Evolutionary conservation across 768 basidiomycete genomes (phyloP).

Genomic region (Phlebiopsis flavidoalba): DNA sequence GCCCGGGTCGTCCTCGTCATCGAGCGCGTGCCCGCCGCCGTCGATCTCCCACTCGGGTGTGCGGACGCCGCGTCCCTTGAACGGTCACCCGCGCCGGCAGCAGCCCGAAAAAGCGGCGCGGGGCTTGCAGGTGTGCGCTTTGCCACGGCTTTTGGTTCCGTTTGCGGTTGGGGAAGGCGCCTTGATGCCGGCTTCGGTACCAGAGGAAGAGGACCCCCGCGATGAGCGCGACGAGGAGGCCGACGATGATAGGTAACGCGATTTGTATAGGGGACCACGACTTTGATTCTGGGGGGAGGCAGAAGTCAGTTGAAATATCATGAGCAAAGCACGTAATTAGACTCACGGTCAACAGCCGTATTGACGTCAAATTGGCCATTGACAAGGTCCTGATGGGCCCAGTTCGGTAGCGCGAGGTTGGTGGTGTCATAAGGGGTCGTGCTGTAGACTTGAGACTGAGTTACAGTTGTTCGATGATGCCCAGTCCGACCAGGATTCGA

Average conservation of each 20-base stretch:
- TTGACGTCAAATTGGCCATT: slow-evolving; percentile 9
- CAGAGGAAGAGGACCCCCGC: slow-evolving; percentile 21
- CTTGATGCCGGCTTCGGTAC: slow-evolving; percentile 14
- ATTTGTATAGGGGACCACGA: slow-evolving; percentile 27
- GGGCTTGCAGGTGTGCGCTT: slow-evolving; percentile 10
- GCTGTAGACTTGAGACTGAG: not conserved
- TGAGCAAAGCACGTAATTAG: not conserved
- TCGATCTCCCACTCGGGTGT: slow-evolving; percentile 19
- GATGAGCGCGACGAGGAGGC: slow-evolving; percentile 22
- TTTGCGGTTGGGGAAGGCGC: slow-evolving; percentile 7
- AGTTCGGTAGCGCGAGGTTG: slow-evolving; percentile 8
- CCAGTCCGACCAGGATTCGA: slow-evolving; percentile 8
- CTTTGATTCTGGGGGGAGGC: not conserved
- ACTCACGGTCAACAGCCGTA: slow-evolving; percentile 7
- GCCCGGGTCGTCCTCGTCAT: not conserved
- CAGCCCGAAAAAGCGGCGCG: slow-evolving; percentile 15
- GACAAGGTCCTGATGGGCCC: slow-evolving; percentile 9
- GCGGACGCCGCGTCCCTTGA: not conserved
- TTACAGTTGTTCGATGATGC: slow-evolving; percentile 4
- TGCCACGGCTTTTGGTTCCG: slow-evolving; percentile 1
- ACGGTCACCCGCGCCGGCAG: slow-evolving; percentile 11
- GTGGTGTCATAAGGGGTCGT: slow-evolving; percentile 1
- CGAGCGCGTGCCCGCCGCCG: not conserved
- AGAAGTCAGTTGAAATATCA: not conserved
- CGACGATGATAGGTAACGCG: slow-evolving; percentile 29